Evolutionary conservation across 2,329 filamentous ascomycete genomes (phyloP), one percentile per base, ranked within the genome.

Genomic region (Capronia epimyces): DNA sequence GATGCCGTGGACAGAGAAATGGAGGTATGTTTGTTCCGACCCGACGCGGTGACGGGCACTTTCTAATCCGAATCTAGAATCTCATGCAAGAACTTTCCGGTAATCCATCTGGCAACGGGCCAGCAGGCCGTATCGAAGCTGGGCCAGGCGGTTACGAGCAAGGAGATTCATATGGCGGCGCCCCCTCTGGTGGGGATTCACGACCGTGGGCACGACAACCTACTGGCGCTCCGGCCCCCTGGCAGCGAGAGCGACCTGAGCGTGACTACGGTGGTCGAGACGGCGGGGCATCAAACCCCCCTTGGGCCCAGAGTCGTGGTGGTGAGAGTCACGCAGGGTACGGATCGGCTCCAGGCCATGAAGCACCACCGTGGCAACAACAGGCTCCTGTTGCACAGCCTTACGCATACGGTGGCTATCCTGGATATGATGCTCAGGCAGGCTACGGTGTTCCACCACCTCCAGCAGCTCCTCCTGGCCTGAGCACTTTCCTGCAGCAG

Each of bases 51-150:
- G 42, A 10, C 21, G 18, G 39, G 25, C n/a, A 43, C 43, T 48
- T 45, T 62, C 50, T 65, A 66, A 64, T 53, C 37, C 42, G 3
- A 4, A 36, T 49, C 8, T 61, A 89, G 87, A 86, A 91, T 83
- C 88, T 98, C 66, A 95, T 98, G 89, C 86, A 94, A 80, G 93
- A 97, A 77, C 81, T 97, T 62, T 89, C 86, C 56, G 88, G 89
- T 57, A 86, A 84, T 55, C 79, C 73, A 32, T 70, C 74, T 46
- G 74, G 74, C 50, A 78, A 75, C 47, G 79, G 74, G 37, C 72
- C 85, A 31, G 85, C 84, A 61, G 84, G 84, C 59, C 87, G 87
- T 57, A 95, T 98, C 65, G 93, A 95, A 72, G 88, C 85, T 57
- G 88, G 87, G 10, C 86, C 88, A 50, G 81, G 81, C 49, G 76